Conservation (phyloP, 176 grass and related monocot genomes). For the Oryza australiensis region DNA sequence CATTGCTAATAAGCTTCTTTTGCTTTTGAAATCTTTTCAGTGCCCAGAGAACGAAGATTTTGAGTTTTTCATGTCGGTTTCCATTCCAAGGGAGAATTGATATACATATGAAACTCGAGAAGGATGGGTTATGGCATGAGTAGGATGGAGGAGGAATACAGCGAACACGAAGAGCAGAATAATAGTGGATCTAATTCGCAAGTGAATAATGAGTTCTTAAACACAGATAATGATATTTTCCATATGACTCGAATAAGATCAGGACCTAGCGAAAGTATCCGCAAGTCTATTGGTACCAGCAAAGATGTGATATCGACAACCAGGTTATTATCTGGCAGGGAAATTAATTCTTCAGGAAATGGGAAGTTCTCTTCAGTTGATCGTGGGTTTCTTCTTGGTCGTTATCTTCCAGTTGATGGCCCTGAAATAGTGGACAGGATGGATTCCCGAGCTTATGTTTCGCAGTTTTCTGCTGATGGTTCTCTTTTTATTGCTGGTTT, state of each 20-base stretch:
- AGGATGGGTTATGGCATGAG: conserved; percentile 61
- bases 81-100: conserved; percentile 19
- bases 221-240: conserved; percentile 78
- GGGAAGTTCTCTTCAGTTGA: conserved; percentile 66
- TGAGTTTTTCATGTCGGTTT: conserved; percentile 5
- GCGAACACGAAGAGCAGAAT: conserved; percentile 24
- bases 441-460: conserved; percentile 78
- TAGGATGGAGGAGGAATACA: conserved; percentile 45
- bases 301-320: conserved; percentile 45
- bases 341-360: conserved; percentile 57
- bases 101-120: neutral
- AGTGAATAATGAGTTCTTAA: conserved; percentile 49
- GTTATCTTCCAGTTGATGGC: conserved; percentile 58
- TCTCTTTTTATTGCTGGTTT: conserved; percentile 79
- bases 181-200: conserved; percentile 44
- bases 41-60: conserved; percentile 6
- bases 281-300: conserved; percentile 38
- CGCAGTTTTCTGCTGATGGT: conserved; percentile 81
- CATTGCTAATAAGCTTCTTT: neutral
- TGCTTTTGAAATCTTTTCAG: neutral
- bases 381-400: conserved; percentile 62
- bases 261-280: conserved; percentile 51
- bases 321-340: conserved; percentile 70
- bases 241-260: conserved; percentile 64
- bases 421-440: conserved; percentile 54